phyloP scores from a whole-genome alignment of 495 filamentous ascomycete genomes.

The Penicillium longicatenatum region DNA sequence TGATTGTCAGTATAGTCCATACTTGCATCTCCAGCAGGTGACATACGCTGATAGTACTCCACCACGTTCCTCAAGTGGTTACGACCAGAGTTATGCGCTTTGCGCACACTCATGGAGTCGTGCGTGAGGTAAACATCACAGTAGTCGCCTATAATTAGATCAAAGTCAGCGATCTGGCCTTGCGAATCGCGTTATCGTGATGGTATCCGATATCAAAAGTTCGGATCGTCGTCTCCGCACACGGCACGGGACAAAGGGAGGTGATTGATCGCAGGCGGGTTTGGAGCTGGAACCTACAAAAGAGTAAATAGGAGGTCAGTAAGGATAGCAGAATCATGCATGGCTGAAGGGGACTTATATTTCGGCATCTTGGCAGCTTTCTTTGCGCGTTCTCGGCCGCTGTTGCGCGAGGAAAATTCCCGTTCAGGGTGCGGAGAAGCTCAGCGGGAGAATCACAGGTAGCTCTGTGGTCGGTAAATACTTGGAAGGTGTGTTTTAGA shows the following conservation, averaged over 20 bases:
- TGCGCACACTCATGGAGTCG: slow-evolving; percentile 99
- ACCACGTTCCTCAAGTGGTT: slow-evolving; percentile 97
- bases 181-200: slow-evolving; percentile 9
- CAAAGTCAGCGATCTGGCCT: slow-evolving; percentile 12
- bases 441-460: background rate
- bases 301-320: slow-evolving; percentile 63
- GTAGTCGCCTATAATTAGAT: slow-evolving; percentile 76
- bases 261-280: background rate
- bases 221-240: slow-evolving; percentile 9
- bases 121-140: slow-evolving; percentile 99
- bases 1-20: slow-evolving; percentile 6
- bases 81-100: slow-evolving; percentile 93
- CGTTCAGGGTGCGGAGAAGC: slow-evolving; percentile 2
- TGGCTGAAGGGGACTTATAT: slow-evolving; percentile 60
- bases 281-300: slow-evolving; percentile 56
- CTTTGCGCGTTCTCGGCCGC: slow-evolving; percentile 24
- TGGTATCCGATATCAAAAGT: slow-evolving; percentile 2
- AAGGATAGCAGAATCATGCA: slow-evolving; percentile 9
- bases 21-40: slow-evolving; percentile 9
- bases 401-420: slow-evolving; percentile 29
- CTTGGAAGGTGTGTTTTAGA: background rate
- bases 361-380: slow-evolving; percentile 65
- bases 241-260: slow-evolving; percentile 3
- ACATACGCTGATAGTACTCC: slow-evolving; percentile 94
- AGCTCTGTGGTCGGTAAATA: background rate